phyloP scores from a whole-genome alignment of 2,329 filamentous ascomycete genomes.

The Pestalotiopsis sp. region DNA sequence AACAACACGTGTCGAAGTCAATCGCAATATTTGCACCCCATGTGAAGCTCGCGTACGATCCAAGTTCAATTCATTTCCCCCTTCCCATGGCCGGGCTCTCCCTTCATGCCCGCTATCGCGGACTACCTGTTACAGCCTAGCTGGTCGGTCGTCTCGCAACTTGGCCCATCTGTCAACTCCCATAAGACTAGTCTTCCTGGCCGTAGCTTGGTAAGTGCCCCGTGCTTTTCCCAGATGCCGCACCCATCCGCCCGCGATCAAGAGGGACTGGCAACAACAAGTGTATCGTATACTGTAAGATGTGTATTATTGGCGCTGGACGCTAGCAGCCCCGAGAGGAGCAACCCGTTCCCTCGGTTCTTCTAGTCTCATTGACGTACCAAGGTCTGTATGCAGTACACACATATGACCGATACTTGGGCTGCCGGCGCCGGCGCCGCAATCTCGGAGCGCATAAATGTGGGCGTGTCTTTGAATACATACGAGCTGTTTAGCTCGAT shows the following conservation, averaged over 20 bases:
- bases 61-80: background rate
- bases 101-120: background rate
- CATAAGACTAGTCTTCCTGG: background rate
- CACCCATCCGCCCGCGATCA: background rate
- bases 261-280: background rate
- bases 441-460: background rate
- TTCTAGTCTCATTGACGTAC: background rate
- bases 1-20: background rate
- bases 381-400: background rate
- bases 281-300: background rate
- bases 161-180: background rate
- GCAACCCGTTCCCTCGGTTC: background rate
- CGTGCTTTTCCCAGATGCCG: background rate
- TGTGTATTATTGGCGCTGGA: background rate
- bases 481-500: background rate
- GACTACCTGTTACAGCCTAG: conserved; percentile 6
- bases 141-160: background rate
- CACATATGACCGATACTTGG: background rate
- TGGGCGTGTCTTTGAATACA: background rate
- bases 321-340: background rate
- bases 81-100: background rate
- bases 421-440: background rate
- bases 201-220: background rate
- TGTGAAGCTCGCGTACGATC: background rate
- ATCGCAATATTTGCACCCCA: background rate